Evolutionary conservation across 257 asterid species (phyloP), one percentile per base, ranked within the genome.

Genomic region (Solanum medicagineum): DNA sequence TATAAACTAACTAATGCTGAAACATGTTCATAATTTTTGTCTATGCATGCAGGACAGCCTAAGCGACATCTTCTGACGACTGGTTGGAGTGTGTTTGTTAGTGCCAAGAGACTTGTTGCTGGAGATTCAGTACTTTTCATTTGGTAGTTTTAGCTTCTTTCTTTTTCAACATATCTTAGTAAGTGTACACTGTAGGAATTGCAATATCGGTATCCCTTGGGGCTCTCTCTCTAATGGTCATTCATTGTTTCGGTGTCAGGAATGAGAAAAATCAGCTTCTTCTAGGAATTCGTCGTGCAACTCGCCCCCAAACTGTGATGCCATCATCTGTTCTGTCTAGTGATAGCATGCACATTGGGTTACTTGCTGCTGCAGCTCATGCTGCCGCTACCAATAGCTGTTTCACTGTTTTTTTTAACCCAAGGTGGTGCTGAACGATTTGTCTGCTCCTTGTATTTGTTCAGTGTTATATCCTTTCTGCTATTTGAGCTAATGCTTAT

Each of bases 351-450:
- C 99, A 96, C 92, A 96, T 96, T 85, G 99, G 99, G 86, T 91
- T 96, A 81, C 97, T 96, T 73, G 99, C 99, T 85, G 99, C 99
- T 15, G 99, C 99, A 87, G 99, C 99, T 91, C 99, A 96, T 90
- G 99, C 99, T 87, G 98, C 99, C 53, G 94, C 98, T 55, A 96
- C 99, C 40, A 94, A 94, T 87, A 96, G 99, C 92, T 96, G 98
- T 92, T 96, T 96, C 94, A 93, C 98, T 70, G 95, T 96, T 68
- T 96, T 96, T 89, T 94, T 88, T 81, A 96, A 96, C 89, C 99
- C 99, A 47, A 93, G 98, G 99, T 92, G 73, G 85, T 22, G 66
- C 84, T 24, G 54, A 32, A 60, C 45, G 32, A 84, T n/a, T 36
- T 36, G 73, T 82, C 81, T 51, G 42, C 20, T 40, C 54, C 75